These are phyloP conservation scores for Alternaria burnsii DNA, from an alignment of 2,329 filamentous ascomycete species.

Conservation along the genomic window DNA sequence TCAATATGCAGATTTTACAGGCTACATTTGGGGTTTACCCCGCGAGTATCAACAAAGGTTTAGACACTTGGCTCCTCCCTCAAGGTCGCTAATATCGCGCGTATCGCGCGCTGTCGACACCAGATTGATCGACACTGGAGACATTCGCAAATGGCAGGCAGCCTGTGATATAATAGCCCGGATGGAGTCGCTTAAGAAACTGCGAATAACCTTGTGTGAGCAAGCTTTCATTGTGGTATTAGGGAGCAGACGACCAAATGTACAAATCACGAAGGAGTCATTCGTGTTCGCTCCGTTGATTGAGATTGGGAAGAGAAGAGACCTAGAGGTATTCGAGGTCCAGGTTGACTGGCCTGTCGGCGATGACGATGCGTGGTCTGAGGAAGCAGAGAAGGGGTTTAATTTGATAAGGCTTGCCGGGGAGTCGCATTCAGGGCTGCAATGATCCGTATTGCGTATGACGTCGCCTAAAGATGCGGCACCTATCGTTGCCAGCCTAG, in stretches of 20 bases:
- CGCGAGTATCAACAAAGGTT: background rate
- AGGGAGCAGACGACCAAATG: background rate
- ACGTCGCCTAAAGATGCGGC: background rate
- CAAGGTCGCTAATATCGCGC: background rate
- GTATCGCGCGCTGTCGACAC: background rate
- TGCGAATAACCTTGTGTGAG: background rate
- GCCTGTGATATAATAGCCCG: background rate
- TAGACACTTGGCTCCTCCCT: background rate
- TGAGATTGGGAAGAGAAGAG: background rate
- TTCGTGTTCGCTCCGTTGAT: conserved; percentile 3
- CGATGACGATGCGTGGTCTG: conserved; percentile 6
- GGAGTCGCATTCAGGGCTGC: background rate
- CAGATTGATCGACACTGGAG: background rate
- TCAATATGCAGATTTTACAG: background rate
- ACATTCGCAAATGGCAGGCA: background rate
- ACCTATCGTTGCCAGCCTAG: background rate
- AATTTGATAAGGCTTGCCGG: background rate
- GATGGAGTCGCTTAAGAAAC: conserved; percentile 1
- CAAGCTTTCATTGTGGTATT: background rate
- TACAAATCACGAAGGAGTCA: background rate
- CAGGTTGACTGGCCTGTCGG: conserved; percentile 10
- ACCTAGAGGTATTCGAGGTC: conserved; percentile 11
- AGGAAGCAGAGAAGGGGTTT: conserved; percentile 1
- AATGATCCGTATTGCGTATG: background rate
- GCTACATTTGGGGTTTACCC: conserved; percentile 1